These are phyloP conservation scores for Blastobotrys persicus DNA, from an alignment of 1,139 yeast genomes.

Conservation along the genomic window DNA sequence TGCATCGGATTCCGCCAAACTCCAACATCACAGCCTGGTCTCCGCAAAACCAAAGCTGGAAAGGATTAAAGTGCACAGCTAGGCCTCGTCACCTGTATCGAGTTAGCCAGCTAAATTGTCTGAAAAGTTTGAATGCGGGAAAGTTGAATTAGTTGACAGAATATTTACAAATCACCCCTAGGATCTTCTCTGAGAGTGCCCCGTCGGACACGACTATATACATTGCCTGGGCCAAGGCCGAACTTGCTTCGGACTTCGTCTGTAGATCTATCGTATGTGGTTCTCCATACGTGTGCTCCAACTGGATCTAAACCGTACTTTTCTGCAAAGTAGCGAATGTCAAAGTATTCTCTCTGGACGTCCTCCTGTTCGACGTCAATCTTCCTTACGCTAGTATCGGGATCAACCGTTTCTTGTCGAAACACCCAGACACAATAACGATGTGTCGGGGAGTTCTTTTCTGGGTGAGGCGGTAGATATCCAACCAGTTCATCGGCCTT, in stretches of 20 bases:
- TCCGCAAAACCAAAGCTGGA: no score
- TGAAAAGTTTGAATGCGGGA: no score
- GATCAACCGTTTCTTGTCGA: constrained; percentile 50
- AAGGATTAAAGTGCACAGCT: no score
- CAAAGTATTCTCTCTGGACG: constrained; percentile 50
- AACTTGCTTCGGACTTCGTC: constrained; percentile 63
- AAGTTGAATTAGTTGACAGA: not conserved
- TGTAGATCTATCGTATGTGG: constrained; percentile 75
- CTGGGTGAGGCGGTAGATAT: constrained; percentile 87
- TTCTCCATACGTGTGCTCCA: constrained; percentile 94
- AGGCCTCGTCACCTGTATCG: no score
- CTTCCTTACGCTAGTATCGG: constrained; percentile 16
- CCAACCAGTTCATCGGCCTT: constrained; percentile 51
- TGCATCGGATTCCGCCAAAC: no score
- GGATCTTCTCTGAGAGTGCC: constrained; percentile 12
- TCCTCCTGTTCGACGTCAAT: constrained; percentile 26
- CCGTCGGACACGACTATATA: constrained; percentile 38
- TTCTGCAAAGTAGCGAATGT: constrained; percentile 67
- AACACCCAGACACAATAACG: constrained; percentile 90
- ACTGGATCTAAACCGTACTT: constrained; percentile 60
- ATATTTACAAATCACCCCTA: constrained; percentile 13
- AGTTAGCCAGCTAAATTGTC: no score
- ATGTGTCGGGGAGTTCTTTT: constrained; percentile 78
- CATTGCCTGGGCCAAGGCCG: constrained; percentile 71
- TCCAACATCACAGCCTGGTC: no score